Evolutionary conservation across 345 rosid species (phyloP), one percentile per base, ranked within the genome.

Genomic region (Boechera stricta): DNA sequence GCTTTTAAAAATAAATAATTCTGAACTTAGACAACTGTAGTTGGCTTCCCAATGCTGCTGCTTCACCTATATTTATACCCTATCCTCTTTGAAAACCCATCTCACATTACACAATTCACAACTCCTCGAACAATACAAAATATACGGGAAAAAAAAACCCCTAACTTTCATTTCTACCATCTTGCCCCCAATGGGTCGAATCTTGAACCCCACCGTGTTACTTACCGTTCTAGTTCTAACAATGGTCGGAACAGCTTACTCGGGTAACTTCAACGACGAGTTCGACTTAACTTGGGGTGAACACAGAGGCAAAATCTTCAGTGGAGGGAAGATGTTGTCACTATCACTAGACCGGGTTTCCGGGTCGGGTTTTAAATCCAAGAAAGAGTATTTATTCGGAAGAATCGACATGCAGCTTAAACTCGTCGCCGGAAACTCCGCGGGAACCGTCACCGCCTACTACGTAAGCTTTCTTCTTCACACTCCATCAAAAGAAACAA

Each of bases 361-460:
- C 39, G 91, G 94, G 21, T 89, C 94, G 8, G 94, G 94, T 3
- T 87, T 89, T 32, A 78, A 81, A 53, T 89, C 94, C 53, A 85
- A 84, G 78, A 84, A 79, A 26, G 87, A 87, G 29, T 89, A 83
- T 48, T 32, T 89, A 9, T 89, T 82, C 66, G 89, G 90, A 33
- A 87, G 86, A 59, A 82, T 89, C 57, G 88, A 86, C 61, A 87
- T 86, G 91, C 88, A 89, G 69, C 85, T 89, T 64, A 89, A 89
- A 60, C 91, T 89, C 73, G 91, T 89, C 32, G 87, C 91, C 35
- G 86, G 90, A 0, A 85, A 89, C 78, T 89, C 94, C 2, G 91
- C 94, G 32, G 94, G 94, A 76, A 89, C 94, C 4, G 91, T 87
- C 49, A 87, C 94, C 18, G 84, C 93, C 29, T 87, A 80, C 58